Evolutionary conservation across 352 stramenopile genomes (phyloP), one percentile per base, ranked within the genome.

Genomic region (Phytophthora sansomeana): DNA sequence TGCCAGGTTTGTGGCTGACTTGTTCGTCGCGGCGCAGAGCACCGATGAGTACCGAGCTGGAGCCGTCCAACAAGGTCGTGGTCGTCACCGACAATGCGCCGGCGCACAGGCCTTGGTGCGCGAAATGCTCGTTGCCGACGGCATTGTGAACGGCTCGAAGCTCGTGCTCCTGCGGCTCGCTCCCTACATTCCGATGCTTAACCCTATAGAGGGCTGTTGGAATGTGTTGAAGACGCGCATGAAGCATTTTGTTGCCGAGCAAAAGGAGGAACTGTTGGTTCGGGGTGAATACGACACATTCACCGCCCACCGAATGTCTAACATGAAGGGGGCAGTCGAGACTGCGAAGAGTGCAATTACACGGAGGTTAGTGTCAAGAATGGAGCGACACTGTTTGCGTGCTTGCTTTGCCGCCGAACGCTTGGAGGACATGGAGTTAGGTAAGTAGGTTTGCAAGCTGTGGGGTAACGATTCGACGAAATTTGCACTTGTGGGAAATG

Each of bases 11-110:
- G 17, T 51, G 3, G 52, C 29, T 4, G 39, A 60, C 9, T 28
- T 60, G n/a, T 60, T 60, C 9, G 28, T 60, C 8, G 38, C 39
- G 1, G 39, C 52, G 10, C 30, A 51, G 11, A n/a, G 17, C 6
- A 24, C 38, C 13, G n/a, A 39, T 0, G 38, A 49, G 38, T 59
- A 41, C 16, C n/a, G 26, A 14, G 7, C 36, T 59, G 9, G 5
- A 26, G 2, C 21, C 33, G 16, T 16, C 3, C 7, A 59, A 50
- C 16, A 43, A 59, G 38, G 19, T 59, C 24, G 52, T 59, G 8
- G 32, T 59, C 14, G 51, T 58, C 4, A 49, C 38, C 3, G 36
- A 49, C 19, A 58, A 58, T 30, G n/a, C n/a, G n/a, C n/a, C n/a
- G n/a, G 51, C 36, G 2, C 51, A 3, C 32, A 10, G 8, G 30